Percentiles rank a stretch among this genome's conserved stretches.
Evolutionary conservation across 192 early-diverging fungal genomes (phyloP).

Genomic region (Cetraspora pellucida): DNA sequence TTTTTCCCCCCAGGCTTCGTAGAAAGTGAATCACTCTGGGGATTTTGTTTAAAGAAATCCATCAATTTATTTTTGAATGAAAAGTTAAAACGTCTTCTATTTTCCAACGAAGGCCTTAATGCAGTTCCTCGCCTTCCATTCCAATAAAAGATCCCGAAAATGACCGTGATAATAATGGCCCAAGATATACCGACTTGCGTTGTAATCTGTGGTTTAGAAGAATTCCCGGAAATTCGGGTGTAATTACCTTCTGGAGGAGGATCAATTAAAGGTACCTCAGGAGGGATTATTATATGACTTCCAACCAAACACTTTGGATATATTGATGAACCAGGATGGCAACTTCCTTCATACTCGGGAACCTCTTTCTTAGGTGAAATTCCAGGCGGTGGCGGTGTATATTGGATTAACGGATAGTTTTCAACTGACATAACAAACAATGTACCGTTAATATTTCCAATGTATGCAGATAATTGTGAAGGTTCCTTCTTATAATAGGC

Average conservation of each 20-base stretch:
- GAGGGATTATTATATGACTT: slow-evolving; percentile 36
- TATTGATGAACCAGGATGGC: slow-evolving; percentile 34
- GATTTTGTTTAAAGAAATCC: no score
- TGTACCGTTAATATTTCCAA: slow-evolving; percentile 64
- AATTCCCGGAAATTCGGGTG: not conserved
- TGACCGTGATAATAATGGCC: not conserved
- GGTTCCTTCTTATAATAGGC: slow-evolving; percentile 40
- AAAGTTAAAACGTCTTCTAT: no score
- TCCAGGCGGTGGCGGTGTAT: no score
- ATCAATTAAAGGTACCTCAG: not conserved
- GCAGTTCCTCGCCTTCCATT: slow-evolving; percentile 2
- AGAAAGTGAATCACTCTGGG: no score
- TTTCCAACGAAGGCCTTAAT: not conserved
- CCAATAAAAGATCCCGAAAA: slow-evolving; percentile 18
- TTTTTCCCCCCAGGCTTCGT: not conserved
- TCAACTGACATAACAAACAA: slow-evolving; percentile 70
- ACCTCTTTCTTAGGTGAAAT: not conserved
- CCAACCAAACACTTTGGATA: slow-evolving; percentile 53
- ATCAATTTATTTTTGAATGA: no score
- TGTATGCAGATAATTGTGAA: slow-evolving; percentile 56
- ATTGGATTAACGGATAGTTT: slow-evolving; percentile 58
- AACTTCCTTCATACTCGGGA: slow-evolving; percentile 1
- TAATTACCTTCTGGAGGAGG: not conserved
- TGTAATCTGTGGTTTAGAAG: not conserved
- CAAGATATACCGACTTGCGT: slow-evolving; percentile 13